A percentile compares a stretch with the other conserved stretches of the same genome.
These are phyloP conservation scores for Neofusicoccum laricinum DNA, from an alignment of 2,329 filamentous ascomycete genomes.

Conservation along the genomic window DNA sequence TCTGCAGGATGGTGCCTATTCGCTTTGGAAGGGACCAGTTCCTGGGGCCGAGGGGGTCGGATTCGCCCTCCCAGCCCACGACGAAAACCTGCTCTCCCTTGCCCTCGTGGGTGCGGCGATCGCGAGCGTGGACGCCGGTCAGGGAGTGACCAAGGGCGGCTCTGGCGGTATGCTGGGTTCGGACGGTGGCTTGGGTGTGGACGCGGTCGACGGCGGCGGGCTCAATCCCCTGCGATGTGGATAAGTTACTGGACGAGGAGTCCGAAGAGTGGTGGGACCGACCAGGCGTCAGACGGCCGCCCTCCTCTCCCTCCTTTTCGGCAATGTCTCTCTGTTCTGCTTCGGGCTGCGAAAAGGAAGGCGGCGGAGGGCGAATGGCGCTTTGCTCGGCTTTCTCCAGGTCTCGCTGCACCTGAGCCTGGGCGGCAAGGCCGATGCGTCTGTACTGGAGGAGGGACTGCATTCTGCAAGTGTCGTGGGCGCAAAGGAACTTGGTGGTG, in stretches of 20 bases:
- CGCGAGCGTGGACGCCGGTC: constrained; percentile 37
- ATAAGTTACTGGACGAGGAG: constrained; percentile 13
- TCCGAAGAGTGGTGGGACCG: neutral
- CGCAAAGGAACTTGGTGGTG: neutral
- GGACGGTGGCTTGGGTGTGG: constrained; percentile 23
- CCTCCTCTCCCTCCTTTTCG: constrained; percentile 14
- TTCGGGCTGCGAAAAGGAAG: neutral
- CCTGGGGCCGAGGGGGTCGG: constrained; percentile 36
- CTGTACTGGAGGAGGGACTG: constrained; percentile 28
- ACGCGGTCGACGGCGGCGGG: constrained; percentile 20
- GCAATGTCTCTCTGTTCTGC: neutral
- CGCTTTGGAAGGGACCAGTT: constrained; percentile 33
- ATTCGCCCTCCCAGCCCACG: constrained; percentile 35
- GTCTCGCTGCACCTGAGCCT: constrained; percentile 21
- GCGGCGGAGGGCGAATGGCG: neutral
- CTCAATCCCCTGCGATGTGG: constrained; percentile 17
- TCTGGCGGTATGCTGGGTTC: constrained; percentile 30
- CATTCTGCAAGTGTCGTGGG: constrained; percentile 19
- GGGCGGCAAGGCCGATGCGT: constrained; percentile 19
- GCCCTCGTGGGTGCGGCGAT: constrained; percentile 34
- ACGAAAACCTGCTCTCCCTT: constrained; percentile 38
- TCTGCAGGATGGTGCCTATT: constrained; percentile 32
- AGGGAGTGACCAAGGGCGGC: constrained; percentile 33
- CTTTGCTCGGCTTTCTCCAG: constrained; percentile 17
- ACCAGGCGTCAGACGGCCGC: constrained; percentile 15